Evolutionary conservation across 2,329 filamentous ascomycete species (phyloP), one percentile per base, ranked within the genome.

Genomic region (Cryphonectria parasitica): DNA sequence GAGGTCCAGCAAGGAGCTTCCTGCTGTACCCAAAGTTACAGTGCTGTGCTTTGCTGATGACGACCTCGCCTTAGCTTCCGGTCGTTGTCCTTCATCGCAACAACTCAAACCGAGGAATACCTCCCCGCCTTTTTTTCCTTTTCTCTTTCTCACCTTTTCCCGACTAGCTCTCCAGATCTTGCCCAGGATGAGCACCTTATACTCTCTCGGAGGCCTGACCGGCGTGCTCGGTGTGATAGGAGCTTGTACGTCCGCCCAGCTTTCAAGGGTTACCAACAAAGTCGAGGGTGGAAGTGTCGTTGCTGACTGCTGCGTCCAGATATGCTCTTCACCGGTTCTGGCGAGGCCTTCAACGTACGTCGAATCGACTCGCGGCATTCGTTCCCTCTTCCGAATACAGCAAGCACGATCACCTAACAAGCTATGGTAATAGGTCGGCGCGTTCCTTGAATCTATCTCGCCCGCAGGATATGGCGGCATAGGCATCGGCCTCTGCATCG

Each of bases 291-390:
- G 11, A 43, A 25, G 41, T 39, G 41, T 45, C 74, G 74, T 68
- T 74, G 71, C 52, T 61, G 25, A 64, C 68, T 72, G 56, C 67
- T 72, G 54, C 75, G 75, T 71, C 74, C 82, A 99, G 96, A 99
- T 84, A 97, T 99, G 94, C 93, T 99, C 81, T 98, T 99, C 81
- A 97, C 96, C 79, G 94, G 94, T 79, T 94, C 93, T 81, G 96
- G 97, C 80, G 95, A 99, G 87, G 87, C 91, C 72, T 99, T 99
- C 85, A 97, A 99, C 84, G 93, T 94, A 88, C 73, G 89, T 79
- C 66, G 10, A 68, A 28, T 22, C 64, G 43, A 31, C 22, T 2
- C 39, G n/a, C 19, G 41, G 25, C 39, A 8, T 28, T 2, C 71
- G 31, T 41, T 39, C 39, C 36, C 56, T 39, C n/a, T 31, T 43